Evolutionary conservation across 352 stramenopile genomes (phyloP).

Genomic region (Pythium aristosporum): DNA sequence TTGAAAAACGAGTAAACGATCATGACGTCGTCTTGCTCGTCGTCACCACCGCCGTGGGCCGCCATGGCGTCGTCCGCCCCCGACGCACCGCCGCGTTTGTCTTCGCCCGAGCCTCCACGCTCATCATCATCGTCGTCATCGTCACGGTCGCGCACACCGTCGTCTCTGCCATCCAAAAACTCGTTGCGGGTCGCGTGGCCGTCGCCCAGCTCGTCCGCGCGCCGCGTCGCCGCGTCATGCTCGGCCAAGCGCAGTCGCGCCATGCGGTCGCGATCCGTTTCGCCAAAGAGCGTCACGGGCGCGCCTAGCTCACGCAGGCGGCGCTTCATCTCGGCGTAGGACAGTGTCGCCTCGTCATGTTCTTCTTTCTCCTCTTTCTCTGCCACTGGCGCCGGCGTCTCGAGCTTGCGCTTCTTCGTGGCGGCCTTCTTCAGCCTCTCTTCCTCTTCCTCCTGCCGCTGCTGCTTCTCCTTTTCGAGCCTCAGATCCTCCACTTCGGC

Average conservation of each 20-base stretch:
- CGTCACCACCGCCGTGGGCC: conserved; percentile 9
- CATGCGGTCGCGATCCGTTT: conserved; percentile 62
- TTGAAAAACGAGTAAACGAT: conserved; percentile 94
- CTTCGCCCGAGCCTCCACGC: conserved; percentile 29
- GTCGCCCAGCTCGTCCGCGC: conserved; percentile 69
- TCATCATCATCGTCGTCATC: conserved; percentile 45
- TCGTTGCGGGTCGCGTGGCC: conserved; percentile 80
- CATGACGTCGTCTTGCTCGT: conserved; percentile 36
- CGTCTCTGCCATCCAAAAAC: conserved; percentile 56
- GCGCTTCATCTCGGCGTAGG: conserved; percentile 75
- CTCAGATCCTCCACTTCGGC: conserved; percentile 71
- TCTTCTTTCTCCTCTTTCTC: conserved; percentile 25
- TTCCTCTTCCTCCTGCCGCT: conserved; percentile 20
- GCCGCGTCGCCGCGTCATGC: conserved; percentile 54
- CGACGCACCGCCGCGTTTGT: conserved; percentile 15
- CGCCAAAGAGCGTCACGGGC: conserved; percentile 89
- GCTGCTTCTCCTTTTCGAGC: conserved; percentile 26
- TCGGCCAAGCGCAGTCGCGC: conserved; percentile 65
- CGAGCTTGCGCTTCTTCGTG: conserved; percentile 49
- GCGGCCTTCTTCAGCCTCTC: neutral
- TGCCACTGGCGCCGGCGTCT: conserved; percentile 11
- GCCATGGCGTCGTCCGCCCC: conserved; percentile 19
- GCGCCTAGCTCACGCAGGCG: conserved; percentile 78
- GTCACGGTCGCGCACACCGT: conserved; percentile 13
- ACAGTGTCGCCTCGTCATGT: conserved; percentile 36